These are phyloP conservation scores for Blastobotrys aristatus DNA, from an alignment of 1,139 yeast species.

Conservation along the genomic window DNA sequence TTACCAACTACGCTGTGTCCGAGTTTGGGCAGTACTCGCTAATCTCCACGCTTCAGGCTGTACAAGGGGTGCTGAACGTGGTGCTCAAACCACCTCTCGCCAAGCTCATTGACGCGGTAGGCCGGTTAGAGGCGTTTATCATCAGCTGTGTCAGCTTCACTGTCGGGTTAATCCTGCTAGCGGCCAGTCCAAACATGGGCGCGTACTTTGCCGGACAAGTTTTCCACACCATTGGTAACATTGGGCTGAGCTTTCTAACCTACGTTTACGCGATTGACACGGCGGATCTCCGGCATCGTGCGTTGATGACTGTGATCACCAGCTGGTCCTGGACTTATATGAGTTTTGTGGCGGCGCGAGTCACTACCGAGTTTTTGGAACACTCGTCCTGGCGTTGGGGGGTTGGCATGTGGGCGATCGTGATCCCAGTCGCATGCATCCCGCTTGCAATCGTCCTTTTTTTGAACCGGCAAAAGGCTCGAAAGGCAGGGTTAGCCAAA, in stretches of 20 bases:
- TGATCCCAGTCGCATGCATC: conserved; percentile 55
- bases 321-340: conserved; percentile 19
- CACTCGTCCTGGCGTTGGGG: conserved; percentile 54
- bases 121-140: conserved; percentile 39
- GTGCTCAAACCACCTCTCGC: conserved; percentile 40
- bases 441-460: conserved; percentile 40
- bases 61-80: conserved; percentile 38
- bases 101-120: conserved; percentile 38
- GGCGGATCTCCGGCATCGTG: conserved; percentile 36
- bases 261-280: conserved; percentile 41
- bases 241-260: conserved; percentile 37
- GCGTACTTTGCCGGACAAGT: conserved; percentile 35
- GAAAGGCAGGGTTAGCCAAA: neutral
- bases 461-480: conserved; percentile 17
- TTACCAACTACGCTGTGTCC: conserved; percentile 40
- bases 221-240: conserved; percentile 36
- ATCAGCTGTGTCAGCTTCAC: conserved; percentile 30
- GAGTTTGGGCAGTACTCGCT: conserved; percentile 38
- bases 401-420: conserved; percentile 72
- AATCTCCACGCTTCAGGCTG: conserved; percentile 39
- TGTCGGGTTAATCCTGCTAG: neutral
- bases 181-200: conserved; percentile 28
- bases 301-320: conserved; percentile 36
- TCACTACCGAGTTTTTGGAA: conserved; percentile 18
- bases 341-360: conserved; percentile 17